A percentile compares a stretch with the other conserved stretches of the same genome.
phyloP scores from a whole-genome alignment of 1,284 basidiomycete species.

The Moesziomyces sp. region DNA sequence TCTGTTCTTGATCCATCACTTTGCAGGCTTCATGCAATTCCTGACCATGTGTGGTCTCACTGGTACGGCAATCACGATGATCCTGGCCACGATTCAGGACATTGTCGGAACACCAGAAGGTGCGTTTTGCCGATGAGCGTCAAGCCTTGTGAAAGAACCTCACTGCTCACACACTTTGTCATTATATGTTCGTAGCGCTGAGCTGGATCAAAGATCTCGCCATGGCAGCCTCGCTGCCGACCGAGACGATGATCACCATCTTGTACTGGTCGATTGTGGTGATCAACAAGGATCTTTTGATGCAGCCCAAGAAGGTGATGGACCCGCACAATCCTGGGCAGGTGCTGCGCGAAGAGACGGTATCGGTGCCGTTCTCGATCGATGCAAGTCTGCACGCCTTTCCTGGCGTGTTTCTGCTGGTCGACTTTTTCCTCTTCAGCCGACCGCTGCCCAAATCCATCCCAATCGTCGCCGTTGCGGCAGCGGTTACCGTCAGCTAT shows the following conservation, averaged over 20 bases:
- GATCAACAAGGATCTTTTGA: constrained; percentile 45
- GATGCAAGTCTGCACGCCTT: constrained; percentile 56
- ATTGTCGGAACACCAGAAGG: constrained; percentile 21
- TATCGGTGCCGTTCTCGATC: constrained; percentile 40
- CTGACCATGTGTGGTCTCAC: constrained; percentile 41
- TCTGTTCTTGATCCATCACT: not conserved
- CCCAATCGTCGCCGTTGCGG: constrained; percentile 6
- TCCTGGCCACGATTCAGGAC: constrained; percentile 22
- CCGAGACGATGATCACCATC: constrained; percentile 48
- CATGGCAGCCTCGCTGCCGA: constrained; percentile 36
- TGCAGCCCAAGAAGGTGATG: constrained; percentile 36
- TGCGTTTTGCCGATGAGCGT: not conserved
- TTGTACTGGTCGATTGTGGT: constrained; percentile 53
- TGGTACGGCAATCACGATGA: constrained; percentile 15
- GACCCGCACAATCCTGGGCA: constrained; percentile 53
- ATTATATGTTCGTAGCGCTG: constrained; percentile 1
- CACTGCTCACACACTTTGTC: too few relatives aligned
- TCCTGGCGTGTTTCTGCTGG: constrained; percentile 51
- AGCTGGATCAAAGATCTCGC: constrained; percentile 30
- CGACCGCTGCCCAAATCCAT: constrained; percentile 23
- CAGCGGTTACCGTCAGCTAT: constrained; percentile 12
- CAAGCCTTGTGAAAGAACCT: too few relatives aligned
- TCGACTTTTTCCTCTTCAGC: constrained; percentile 41
- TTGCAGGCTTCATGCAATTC: constrained; percentile 31
- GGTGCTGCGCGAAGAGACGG: constrained; percentile 36